Evolutionary conservation across 148 eudicot species (phyloP).

Genomic region (Camellia japonica): DNA sequence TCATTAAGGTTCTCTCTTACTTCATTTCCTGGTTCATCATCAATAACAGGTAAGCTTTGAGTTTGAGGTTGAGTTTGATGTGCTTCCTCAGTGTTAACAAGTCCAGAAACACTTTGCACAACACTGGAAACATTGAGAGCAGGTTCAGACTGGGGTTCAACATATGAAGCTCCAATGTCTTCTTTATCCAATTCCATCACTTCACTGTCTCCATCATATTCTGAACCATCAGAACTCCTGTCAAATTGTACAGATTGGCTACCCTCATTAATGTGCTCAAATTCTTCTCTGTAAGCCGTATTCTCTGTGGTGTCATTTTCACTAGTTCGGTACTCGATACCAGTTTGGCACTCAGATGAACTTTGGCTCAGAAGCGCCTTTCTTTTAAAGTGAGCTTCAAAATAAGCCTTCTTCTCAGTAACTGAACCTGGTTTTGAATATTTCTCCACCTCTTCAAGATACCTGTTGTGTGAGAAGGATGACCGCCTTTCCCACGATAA

Average conservation of each 20-base stretch:
- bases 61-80: slow-evolving; percentile 21
- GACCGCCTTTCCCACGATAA: slow-evolving; percentile 83
- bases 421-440: slow-evolving; percentile 75
- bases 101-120: slow-evolving; percentile 5
- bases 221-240: slow-evolving; percentile 30
- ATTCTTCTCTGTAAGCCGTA: slow-evolving; percentile 20
- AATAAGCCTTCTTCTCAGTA: slow-evolving; percentile 68
- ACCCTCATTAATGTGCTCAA: slow-evolving; percentile 21
- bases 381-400: slow-evolving; percentile 71
- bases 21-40: slow-evolving; percentile 20
- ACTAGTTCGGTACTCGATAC: slow-evolving; percentile 27
- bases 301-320: slow-evolving; percentile 33
- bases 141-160: slow-evolving; percentile 27
- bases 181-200: slow-evolving; percentile 23
- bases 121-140: slow-evolving; percentile 8
- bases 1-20: slow-evolving; percentile 16
- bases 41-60: slow-evolving; percentile 5
- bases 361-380: slow-evolving; percentile 48
- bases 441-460: slow-evolving; percentile 79
- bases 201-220: slow-evolving; percentile 23
- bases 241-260: slow-evolving; percentile 19
- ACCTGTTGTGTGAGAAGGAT: slow-evolving; percentile 70
- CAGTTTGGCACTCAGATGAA: slow-evolving; percentile 44
- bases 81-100: slow-evolving; percentile 20
- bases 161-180: slow-evolving; percentile 18